Evolutionary conservation across 225 moss, liverwort and hornwort genomes (phyloP).

Genomic region (Physcomitrium patens): DNA sequence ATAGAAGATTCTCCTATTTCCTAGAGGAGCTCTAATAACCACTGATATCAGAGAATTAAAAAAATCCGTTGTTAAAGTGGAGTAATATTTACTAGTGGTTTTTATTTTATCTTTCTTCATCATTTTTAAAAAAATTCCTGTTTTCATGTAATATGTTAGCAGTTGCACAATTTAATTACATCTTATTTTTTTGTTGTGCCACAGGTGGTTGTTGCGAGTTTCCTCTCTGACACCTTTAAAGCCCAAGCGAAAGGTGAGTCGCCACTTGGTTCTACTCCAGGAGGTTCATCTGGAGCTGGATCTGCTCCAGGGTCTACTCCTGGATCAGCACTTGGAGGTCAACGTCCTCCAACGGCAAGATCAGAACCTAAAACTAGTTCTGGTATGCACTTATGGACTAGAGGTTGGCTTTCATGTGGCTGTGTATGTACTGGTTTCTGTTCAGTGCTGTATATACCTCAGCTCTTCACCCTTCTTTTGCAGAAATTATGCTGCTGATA

Average conservation of each 20-base stretch:
- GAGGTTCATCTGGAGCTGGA: constrained; percentile 60
- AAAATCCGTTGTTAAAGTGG: not conserved
- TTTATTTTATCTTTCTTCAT: not conserved
- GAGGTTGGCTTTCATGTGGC: constrained; percentile 29
- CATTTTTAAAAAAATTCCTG: not conserved
- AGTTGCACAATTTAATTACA: constrained; percentile 18
- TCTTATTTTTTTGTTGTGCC: constrained; percentile 21
- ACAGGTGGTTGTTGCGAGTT: constrained; percentile 75
- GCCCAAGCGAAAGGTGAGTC: constrained; percentile 50
- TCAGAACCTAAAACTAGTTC: constrained; percentile 55
- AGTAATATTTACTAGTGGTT: constrained; percentile 2
- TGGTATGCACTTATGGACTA: constrained; percentile 35
- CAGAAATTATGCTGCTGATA: not conserved
- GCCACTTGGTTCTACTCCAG: constrained; percentile 56
- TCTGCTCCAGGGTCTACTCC: constrained; percentile 40
- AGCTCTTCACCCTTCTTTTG: not conserved
- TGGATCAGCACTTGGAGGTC: constrained; percentile 51
- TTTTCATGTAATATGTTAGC: constrained; percentile 13
- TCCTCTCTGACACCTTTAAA: constrained; percentile 55
- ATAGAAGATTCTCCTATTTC: no score
- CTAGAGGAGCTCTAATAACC: no score
- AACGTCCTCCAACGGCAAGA: constrained; percentile 50
- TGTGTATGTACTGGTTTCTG: constrained; percentile 10
- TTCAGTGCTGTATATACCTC: not conserved
- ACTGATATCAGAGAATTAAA: not conserved